Evolutionary conservation across 352 stramenopile species (phyloP).

Genomic region (Phytophthora tentaculata): DNA sequence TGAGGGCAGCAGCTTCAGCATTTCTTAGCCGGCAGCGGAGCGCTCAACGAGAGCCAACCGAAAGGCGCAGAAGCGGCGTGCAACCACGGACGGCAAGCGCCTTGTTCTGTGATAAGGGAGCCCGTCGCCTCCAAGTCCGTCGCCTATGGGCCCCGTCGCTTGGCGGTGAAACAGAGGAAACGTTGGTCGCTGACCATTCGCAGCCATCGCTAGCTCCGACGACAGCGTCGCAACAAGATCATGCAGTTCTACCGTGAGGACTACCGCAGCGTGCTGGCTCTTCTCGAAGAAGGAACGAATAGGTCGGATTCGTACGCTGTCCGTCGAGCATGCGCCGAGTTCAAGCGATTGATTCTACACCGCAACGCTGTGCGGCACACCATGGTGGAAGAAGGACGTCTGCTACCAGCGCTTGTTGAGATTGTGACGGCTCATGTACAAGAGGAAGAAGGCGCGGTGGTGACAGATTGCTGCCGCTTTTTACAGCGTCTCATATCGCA

Average conservation of each 20-base stretch:
- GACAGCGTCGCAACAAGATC: neutral
- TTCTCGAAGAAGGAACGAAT: slow-evolving; percentile 35
- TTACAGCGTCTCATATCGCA: slow-evolving; percentile 54
- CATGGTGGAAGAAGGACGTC: slow-evolving; percentile 40
- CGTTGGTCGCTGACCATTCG: slow-evolving; percentile 28
- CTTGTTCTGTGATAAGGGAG: neutral
- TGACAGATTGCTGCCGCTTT: slow-evolving; percentile 53
- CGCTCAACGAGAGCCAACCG: neutral
- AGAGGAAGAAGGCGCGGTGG: slow-evolving; percentile 39
- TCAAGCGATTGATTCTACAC: slow-evolving; percentile 54
- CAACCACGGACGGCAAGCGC: neutral
- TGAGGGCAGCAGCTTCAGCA: neutral
- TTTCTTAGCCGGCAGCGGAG: slow-evolving; percentile 7
- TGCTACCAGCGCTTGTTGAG: slow-evolving; percentile 41
- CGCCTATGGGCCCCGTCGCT: slow-evolving; percentile 13
- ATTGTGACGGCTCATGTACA: slow-evolving; percentile 39
- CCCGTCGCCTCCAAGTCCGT: neutral
- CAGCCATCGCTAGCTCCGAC: neutral
- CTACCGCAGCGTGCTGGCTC: slow-evolving; percentile 38
- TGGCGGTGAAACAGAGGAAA: slow-evolving; percentile 24
- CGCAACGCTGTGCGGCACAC: slow-evolving; percentile 25
- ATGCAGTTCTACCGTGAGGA: slow-evolving; percentile 75
- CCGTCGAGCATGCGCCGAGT: slow-evolving; percentile 59
- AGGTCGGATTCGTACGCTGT: slow-evolving; percentile 53
- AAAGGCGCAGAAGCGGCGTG: neutral